Conservation (phyloP, 768 basidiomycete species). For the Amanita brunnescens region DNA sequence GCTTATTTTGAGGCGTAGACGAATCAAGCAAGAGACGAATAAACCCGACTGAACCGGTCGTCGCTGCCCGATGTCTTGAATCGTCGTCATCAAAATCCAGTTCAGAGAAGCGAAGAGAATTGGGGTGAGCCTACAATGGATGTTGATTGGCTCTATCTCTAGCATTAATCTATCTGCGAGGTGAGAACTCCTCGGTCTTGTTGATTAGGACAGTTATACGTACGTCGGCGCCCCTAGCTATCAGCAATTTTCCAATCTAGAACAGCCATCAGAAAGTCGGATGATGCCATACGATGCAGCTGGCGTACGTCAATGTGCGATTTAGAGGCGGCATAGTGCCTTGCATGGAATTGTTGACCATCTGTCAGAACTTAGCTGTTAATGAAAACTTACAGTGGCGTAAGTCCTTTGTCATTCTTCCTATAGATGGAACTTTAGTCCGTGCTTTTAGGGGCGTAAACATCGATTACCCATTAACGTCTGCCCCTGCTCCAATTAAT, state of each 20-base stretch:
- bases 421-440: conserved; percentile 19
- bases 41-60: conserved; percentile 89
- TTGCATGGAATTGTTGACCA: conserved; percentile 23
- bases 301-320: conserved; percentile 68
- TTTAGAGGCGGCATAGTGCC: conserved; percentile 92
- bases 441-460: conserved; percentile 12
- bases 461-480: conserved; percentile 48
- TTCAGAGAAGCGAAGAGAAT: conserved; percentile 15
- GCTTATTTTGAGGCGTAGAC: conserved; percentile 65
- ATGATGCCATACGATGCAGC: conserved; percentile 15
- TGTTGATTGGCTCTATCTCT: conserved; percentile 90
- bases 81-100: conserved; percentile 6
- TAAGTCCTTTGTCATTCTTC: conserved; percentile 75
- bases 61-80: conserved; percentile 86
- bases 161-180: conserved; percentile 72
- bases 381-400: conserved; percentile 56
- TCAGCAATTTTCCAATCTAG: conserved; percentile 82
- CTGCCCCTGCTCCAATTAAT: conserved; percentile 74
- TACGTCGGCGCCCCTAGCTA: conserved; percentile 87
- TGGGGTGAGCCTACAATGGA: conserved; percentile 56
- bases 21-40: conserved; percentile 79
- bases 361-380: conserved; percentile 10
- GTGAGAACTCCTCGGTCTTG: conserved; percentile 23
- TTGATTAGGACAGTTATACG: conserved; percentile 30
- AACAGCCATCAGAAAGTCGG: conserved; percentile 20